A percentile compares a stretch with the other conserved stretches of the same genome.
Evolutionary conservation across 2,329 filamentous ascomycete species (phyloP).

Genomic region (Didymella sp.): DNA sequence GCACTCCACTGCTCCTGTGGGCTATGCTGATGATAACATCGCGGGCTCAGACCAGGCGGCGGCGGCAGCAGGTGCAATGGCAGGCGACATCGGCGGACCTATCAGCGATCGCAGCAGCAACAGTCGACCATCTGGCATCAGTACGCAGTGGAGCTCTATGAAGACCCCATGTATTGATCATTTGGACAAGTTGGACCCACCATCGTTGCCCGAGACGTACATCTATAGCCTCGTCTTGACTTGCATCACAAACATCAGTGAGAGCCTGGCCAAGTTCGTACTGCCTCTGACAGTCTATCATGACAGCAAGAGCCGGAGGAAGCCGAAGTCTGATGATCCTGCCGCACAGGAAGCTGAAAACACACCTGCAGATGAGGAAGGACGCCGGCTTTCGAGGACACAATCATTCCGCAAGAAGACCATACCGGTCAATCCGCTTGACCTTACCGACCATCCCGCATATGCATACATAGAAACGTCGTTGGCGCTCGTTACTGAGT

Average conservation of each 20-base stretch:
- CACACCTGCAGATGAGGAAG: constrained; percentile 34
- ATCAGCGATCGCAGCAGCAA: constrained; percentile 64
- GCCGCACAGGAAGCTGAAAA: constrained; percentile 29
- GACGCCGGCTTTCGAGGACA: constrained; percentile 62
- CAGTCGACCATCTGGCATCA: constrained; percentile 78
- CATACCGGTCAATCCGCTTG: constrained; percentile 83
- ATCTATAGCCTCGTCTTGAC: constrained; percentile 87
- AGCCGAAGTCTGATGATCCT: constrained; percentile 50
- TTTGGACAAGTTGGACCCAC: constrained; percentile 88
- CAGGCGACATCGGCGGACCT: constrained; percentile 80
- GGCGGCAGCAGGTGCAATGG: constrained; percentile 84
- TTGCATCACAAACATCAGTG: constrained; percentile 88
- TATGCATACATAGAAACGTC: constrained; percentile 75
- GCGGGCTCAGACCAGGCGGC: constrained; percentile 80
- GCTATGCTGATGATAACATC: constrained; percentile 63
- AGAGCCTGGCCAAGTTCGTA: constrained; percentile 91
- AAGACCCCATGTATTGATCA: constrained; percentile 91
- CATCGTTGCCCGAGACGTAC: constrained; percentile 87
- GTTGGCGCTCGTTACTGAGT: constrained; percentile 83
- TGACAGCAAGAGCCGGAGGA: constrained; percentile 61
- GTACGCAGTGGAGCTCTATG: constrained; percentile 87
- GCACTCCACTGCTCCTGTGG: constrained; percentile 82
- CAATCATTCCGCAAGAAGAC: constrained; percentile 76
- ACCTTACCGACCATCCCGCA: constrained; percentile 74
- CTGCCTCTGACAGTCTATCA: constrained; percentile 84